These are phyloP conservation scores for Colletotrichum noveboracense DNA, from an alignment of 2,329 filamentous ascomycete species.

Conservation along the genomic window DNA sequence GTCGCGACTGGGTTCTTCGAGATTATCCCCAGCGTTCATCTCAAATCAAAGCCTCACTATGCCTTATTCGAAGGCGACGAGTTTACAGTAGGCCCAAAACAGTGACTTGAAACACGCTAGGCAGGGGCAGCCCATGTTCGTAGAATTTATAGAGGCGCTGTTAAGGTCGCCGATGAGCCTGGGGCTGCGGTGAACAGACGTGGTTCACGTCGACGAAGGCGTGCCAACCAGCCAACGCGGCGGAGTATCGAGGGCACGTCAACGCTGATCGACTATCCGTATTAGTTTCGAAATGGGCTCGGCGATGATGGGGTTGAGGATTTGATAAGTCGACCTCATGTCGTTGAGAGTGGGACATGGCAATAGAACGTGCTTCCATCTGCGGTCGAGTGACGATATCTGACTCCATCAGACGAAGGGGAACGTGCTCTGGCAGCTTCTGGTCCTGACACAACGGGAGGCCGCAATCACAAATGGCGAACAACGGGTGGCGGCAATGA, in stretches of 20 bases:
- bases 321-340: conserved; percentile 2
- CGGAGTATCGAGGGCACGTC: conserved; percentile 13
- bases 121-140: conserved; percentile 8
- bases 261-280: conserved; percentile 6
- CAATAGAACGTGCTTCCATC: not conserved
- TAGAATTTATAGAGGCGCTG: conserved; percentile 9
- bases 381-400: not conserved
- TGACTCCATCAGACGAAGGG: not conserved
- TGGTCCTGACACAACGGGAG: not conserved
- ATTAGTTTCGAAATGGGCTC: conserved; percentile 10
- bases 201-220: not conserved
- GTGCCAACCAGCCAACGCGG: conserved; percentile 15
- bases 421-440: not conserved
- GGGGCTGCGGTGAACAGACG: conserved; percentile 5
- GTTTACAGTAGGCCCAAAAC: conserved; percentile 14
- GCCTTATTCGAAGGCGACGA: not conserved
- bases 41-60: conserved; percentile 23
- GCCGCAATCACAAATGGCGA: not conserved
- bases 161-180: conserved; percentile 22
- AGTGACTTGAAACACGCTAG: conserved; percentile 24
- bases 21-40: conserved; percentile 24
- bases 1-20: conserved; percentile 19
- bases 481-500: not conserved
- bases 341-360: conserved; percentile 19
- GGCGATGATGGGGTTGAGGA: conserved; percentile 6